Evolutionary conservation across 2,329 filamentous ascomycete genomes (phyloP).

Genomic region (Ophiostoma sp.): DNA sequence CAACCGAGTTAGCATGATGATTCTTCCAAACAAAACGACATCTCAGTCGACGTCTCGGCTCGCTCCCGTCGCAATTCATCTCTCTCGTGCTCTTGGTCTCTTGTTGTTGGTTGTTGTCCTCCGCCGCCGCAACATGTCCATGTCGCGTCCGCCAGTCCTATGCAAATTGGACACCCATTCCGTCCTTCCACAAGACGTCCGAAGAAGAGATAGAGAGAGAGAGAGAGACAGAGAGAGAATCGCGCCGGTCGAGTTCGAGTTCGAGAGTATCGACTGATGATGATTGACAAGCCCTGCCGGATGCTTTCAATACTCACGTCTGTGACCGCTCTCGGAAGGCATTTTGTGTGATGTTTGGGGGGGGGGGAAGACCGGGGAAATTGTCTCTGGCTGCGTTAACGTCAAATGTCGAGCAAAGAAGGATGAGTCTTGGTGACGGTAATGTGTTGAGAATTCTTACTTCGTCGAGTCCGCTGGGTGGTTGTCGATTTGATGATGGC

Average conservation of each 20-base stretch:
- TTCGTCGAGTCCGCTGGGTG: slow-evolving; percentile 27
- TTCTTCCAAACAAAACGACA: background rate
- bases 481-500: slow-evolving; percentile 26
- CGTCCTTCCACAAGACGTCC: too few relatives aligned
- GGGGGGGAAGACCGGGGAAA: slow-evolving; percentile 21
- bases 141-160: background rate
- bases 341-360: slow-evolving; percentile 52
- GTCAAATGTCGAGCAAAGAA: background rate
- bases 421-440: slow-evolving; percentile 23
- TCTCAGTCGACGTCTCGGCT: background rate
- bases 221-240: too few relatives aligned
- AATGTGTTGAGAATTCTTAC: slow-evolving; percentile 20
- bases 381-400: slow-evolving; percentile 11
- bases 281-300: background rate
- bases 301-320: slow-evolving; percentile 59
- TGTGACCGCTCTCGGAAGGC: slow-evolving; percentile 82
- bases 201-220: background rate
- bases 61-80: background rate
- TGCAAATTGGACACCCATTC: too few relatives aligned
- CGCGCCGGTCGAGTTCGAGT: too few relatives aligned
- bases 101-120: background rate
- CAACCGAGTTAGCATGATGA: slow-evolving; percentile 18
- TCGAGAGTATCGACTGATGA: background rate
- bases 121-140: too few relatives aligned
- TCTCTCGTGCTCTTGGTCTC: background rate